Evolutionary conservation across 805 yeast genomes (phyloP), one percentile per base, ranked within the genome.

Genomic region (Candida piceae): DNA sequence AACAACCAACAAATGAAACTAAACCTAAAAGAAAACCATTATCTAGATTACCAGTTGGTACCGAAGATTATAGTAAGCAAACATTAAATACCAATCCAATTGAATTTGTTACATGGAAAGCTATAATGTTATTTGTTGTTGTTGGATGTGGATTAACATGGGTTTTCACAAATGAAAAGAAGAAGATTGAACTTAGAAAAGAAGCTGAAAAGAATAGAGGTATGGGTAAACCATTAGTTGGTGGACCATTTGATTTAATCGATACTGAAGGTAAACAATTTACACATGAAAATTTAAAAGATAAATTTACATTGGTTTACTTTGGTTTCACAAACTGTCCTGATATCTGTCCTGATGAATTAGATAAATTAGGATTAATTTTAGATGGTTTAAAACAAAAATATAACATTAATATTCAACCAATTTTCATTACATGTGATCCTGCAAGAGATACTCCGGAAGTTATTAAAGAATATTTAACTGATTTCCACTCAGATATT

Each of bases 271-370:
- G 89, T 26, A 62, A 81, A 19, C 61, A 58, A 15, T 93, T 93
- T 60, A 87, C 96, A 1, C 78, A 87, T 19, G 69, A 85, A 44
- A 72, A 90, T 49, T 65, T 93, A 53, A 62, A 74, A 44, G 93
- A 89, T 23, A 81, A 76, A 57, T 93, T 88, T 62, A 77, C 90
- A 9, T 66, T 93, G 31, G 61, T 90, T n/a, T 93, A 93, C 60
- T 93, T 93, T 63, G 98, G 98, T 0, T 93, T 93, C 67, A 84
- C 96, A 4, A 89, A 89, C 63, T 93, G 98, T 64, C 98, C 98
- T 6, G 98, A 93, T 63, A 89, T 93, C 36, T 93, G 98, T 62
- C 98, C 98, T 9, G 98, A 93, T 60, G 98, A 93, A 60, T 73
- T 93, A 41, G 98, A 93, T 59, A 86, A 90, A 56, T 71, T 93